Conservation (phyloP, 2,329 filamentous ascomycete species). For the Clonostachys chloroleuca region DNA sequence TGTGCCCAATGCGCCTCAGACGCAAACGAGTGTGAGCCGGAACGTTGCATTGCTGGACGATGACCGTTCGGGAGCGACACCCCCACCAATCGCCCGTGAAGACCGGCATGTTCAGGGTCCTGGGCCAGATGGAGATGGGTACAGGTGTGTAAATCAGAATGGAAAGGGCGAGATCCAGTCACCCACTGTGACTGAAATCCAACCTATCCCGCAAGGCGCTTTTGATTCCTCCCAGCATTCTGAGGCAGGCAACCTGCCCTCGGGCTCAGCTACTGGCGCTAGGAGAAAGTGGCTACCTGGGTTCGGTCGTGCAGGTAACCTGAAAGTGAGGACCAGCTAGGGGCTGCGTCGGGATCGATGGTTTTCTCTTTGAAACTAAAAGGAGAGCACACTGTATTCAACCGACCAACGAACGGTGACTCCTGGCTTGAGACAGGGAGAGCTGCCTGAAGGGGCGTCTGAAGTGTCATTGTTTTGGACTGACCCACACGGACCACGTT, state of each 20-base stretch:
- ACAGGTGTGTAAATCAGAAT: not conserved
- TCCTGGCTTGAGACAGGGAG: too few species aligned
- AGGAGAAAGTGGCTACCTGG: constrained; percentile 26
- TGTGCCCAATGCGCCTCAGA: not conserved
- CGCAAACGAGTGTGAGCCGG: constrained; percentile 23
- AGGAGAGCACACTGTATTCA: too few species aligned
- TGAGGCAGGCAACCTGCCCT: not conserved
- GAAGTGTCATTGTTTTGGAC: too few species aligned
- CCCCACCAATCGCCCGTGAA: constrained; percentile 50
- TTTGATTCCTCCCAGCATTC: not conserved
- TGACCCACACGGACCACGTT: too few species aligned
- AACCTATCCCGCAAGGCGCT: not conserved
- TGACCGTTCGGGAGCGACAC: constrained; percentile 44
- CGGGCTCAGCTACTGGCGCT: constrained; percentile 10
- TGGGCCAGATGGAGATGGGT: not conserved
- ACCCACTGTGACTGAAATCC: not conserved
- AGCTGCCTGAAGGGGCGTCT: too few species aligned
- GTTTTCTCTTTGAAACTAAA: too few species aligned
- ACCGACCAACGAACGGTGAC: too few species aligned
- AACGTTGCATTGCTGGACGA: constrained; percentile 32
- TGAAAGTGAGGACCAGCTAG: too few species aligned
- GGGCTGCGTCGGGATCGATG: too few species aligned
- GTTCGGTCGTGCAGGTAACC: not conserved
- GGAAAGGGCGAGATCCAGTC: not conserved
- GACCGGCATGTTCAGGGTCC: constrained; percentile 18